phyloP scores from a whole-genome alignment of 495 filamentous ascomycete genomes.

The Aspergillus cavernicola region DNA sequence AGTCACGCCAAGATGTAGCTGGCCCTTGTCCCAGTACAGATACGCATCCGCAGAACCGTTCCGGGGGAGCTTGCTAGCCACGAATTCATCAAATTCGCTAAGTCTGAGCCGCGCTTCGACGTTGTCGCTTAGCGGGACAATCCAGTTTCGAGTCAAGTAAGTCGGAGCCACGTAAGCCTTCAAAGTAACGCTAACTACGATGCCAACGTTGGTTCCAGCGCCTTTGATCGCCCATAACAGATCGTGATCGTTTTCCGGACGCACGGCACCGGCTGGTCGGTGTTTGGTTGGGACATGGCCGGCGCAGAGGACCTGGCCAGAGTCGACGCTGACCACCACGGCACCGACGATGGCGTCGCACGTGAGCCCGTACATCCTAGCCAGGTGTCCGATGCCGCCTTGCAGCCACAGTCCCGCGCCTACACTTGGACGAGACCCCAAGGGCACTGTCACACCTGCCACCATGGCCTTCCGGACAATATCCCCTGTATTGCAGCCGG shows the following conservation, averaged over 20 bases:
- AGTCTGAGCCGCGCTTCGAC: slow-evolving; percentile 37
- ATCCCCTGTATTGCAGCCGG: slow-evolving; percentile 55
- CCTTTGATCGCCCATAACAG: slow-evolving; percentile 60
- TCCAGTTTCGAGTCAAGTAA: slow-evolving; percentile 48
- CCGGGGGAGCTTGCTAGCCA: slow-evolving; percentile 39
- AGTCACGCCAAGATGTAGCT: slow-evolving; percentile 53
- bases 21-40: slow-evolving; percentile 49
- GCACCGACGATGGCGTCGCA: slow-evolving; percentile 60
- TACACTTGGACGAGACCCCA: slow-evolving; percentile 59
- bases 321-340: slow-evolving; percentile 53
- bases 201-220: slow-evolving; percentile 60
- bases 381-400: slow-evolving; percentile 61
- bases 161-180: slow-evolving; percentile 43
- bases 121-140: slow-evolving; percentile 41
- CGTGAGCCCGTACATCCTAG: slow-evolving; percentile 53
- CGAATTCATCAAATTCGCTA: slow-evolving; percentile 37
- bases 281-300: slow-evolving; percentile 51
- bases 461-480: slow-evolving; percentile 51
- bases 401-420: slow-evolving; percentile 61
- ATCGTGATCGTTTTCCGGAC: slow-evolving; percentile 47
- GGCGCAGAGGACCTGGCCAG: slow-evolving; percentile 45
- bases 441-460: slow-evolving; percentile 51
- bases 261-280: slow-evolving; percentile 42
- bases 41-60: slow-evolving; percentile 55
- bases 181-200: slow-evolving; percentile 58